Conservation (phyloP, 73 alveolate genomes). For the Paramecium sonneborni region DNA sequence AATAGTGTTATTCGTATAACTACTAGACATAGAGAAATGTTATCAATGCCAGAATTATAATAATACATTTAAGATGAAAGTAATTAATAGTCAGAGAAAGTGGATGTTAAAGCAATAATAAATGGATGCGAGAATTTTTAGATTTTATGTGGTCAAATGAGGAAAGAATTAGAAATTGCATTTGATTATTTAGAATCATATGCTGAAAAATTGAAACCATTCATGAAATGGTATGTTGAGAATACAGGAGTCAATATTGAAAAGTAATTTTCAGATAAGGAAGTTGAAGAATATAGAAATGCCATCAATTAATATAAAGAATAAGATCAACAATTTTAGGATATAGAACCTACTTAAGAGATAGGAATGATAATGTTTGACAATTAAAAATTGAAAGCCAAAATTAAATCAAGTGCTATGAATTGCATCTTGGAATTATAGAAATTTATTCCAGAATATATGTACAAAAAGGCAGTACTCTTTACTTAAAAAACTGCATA, state of each 20-base stretch:
- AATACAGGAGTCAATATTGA: slow-evolving; percentile 68
- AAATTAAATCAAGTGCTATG: slow-evolving; percentile 66
- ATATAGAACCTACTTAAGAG: slow-evolving; percentile 68
- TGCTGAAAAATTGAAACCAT: slow-evolving; percentile 64
- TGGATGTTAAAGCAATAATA: slow-evolving; percentile 72
- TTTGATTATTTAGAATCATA: slow-evolving; percentile 69
- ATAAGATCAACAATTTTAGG: slow-evolving; percentile 68
- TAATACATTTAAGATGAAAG: slow-evolving; percentile 70
- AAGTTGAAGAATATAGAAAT: slow-evolving; percentile 73
- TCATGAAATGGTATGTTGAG: slow-evolving; percentile 71
- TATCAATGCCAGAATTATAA: slow-evolving; percentile 72
- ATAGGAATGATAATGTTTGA: slow-evolving; percentile 76
- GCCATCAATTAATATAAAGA: slow-evolving; percentile 65
- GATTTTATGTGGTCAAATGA: slow-evolving; percentile 52
- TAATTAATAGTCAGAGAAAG: slow-evolving; percentile 66
- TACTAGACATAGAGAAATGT: slow-evolving; percentile 66
- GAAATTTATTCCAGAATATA: slow-evolving; percentile 63
- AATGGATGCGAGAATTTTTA: slow-evolving; percentile 67
- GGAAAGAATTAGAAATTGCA: slow-evolving; percentile 67
- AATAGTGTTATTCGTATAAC: slow-evolving; percentile 45
- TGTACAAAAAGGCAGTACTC: slow-evolving; percentile 62
- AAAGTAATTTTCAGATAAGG: slow-evolving; percentile 66
- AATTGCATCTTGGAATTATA: slow-evolving; percentile 59
- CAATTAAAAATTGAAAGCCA: slow-evolving; percentile 67
- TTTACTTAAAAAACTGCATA: slow-evolving; percentile 20